Percentiles rank a stretch among this genome's conserved stretches.
Conservation (phyloP, 2,329 filamentous ascomycete genomes). For the Cercospora citrullina region DNA sequence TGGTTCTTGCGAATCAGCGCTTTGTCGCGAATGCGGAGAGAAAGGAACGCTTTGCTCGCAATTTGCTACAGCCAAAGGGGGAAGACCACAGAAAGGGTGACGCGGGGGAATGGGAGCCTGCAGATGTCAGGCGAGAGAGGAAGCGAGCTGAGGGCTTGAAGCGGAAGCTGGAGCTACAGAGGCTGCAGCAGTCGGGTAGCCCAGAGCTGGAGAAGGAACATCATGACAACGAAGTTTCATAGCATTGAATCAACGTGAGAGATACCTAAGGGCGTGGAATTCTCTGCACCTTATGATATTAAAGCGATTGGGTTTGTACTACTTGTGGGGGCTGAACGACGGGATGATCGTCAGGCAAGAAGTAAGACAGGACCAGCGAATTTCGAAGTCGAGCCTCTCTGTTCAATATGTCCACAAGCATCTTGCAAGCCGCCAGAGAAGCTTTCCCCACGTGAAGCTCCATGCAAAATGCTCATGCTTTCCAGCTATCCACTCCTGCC, state of each 20-base stretch:
- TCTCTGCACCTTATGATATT: neutral
- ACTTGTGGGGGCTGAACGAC: neutral
- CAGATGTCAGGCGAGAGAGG: slow-evolving; percentile 41
- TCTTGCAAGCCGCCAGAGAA: neutral
- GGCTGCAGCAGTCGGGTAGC: neutral
- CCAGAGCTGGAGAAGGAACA: neutral
- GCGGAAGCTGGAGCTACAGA: slow-evolving; percentile 33
- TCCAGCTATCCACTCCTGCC: neutral
- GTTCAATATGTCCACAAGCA: neutral
- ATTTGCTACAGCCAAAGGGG: slow-evolving; percentile 44
- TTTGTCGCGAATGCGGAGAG: slow-evolving; percentile 69
- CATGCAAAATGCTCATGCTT: neutral
- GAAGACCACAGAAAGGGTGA: slow-evolving; percentile 38
- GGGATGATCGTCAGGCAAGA: neutral
- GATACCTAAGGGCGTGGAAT: neutral
- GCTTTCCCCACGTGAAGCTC: neutral
- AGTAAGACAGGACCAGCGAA: neutral
- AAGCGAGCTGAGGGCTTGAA: slow-evolving; percentile 51
- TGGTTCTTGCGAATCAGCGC: slow-evolving; percentile 71
- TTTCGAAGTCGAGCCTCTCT: neutral
- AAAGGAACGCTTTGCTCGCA: slow-evolving; percentile 63
- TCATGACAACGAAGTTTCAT: neutral
- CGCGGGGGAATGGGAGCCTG: slow-evolving; percentile 42
- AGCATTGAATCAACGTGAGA: neutral
- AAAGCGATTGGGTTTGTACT: neutral